Conservation (phyloP, 2,329 filamentous ascomycete species). For the Neofusicoccum sp. region DNA sequence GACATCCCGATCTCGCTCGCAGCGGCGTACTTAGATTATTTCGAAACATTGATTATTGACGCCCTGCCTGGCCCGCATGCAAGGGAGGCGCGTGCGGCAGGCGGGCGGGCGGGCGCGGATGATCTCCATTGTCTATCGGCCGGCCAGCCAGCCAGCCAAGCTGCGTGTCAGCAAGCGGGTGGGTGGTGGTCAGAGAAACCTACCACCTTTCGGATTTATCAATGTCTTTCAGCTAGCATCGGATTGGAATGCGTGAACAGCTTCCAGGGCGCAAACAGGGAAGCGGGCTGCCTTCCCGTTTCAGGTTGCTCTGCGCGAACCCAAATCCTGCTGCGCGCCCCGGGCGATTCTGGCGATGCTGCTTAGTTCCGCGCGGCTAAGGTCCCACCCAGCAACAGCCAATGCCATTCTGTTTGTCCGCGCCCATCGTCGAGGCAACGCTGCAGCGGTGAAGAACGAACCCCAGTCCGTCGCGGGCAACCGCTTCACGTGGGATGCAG, state of each 20-base stretch:
- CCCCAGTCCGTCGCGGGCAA: not conserved
- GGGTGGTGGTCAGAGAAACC: not conserved
- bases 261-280: not conserved
- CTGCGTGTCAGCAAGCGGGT: constrained; percentile 4
- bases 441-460: not conserved
- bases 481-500: not conserved
- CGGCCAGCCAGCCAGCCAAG: too few species aligned
- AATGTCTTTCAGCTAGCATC: not conserved
- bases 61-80: not conserved
- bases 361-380: constrained; percentile 1
- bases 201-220: not conserved
- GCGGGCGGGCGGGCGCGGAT: too few species aligned
- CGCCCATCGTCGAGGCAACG: not conserved
- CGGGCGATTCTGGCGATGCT: not conserved
- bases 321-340: not conserved
- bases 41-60: not conserved
- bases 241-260: not conserved
- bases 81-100: too few species aligned
- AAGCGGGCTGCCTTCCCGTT: constrained; percentile 1
- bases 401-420: not conserved
- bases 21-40: not conserved
- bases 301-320: not conserved
- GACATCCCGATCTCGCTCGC: not conserved
- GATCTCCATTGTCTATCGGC: not conserved
- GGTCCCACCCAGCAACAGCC: not conserved